Evolutionary conservation across 371 early-diverging fungal species (phyloP), one percentile per base, ranked within the genome.

Genomic region (Mortierella sp.): DNA sequence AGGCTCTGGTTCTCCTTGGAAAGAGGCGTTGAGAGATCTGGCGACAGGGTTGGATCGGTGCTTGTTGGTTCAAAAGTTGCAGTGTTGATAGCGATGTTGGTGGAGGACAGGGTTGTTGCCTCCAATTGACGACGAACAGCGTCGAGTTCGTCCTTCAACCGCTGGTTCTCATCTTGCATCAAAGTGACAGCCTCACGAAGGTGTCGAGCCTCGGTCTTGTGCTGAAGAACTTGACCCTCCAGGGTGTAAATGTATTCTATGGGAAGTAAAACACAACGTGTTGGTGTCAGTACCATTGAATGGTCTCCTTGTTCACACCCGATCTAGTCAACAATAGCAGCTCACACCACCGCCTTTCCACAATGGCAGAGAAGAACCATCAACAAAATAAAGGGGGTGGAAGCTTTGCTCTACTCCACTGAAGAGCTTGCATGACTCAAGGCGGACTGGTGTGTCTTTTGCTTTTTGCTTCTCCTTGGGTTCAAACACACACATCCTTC

Each of bases 241-340:
- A 96, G 89, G 43, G 93, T 93, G 48, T 90, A 89, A 73, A 96
- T 94, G 77, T 96, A 95, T 83, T 96, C 93, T 93, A 88, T 51
- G 54, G 6, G 31, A 26, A 14, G 44, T 64, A 46, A 31, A 24
- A 75, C 0, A 40, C 11, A 64, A 67, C 24, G 53, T 44, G 37
- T 24, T 55, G 14, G 75, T 59, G n/a, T 57, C 8, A n/a, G 44
- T 26, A 24, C 59, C 44, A 61, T 8, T 19, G 34, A 61, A 61
- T 19, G 34, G 19, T 19, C 26, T 14, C 40, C 40, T 54, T 40
- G 43, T 40, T 73, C 57, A 51, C 34, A 37, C 14, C 37, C 34
- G 0, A 21, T 61, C 61, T 34, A 31, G 34, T 5, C 34, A 14
- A 31, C 5, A 50, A 54, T 8, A 67, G 10, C 67, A 21, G 24